Base-by-base conservation (phyloP, 192 early-diverging fungal genomes). In the Radiomyces spectabilis region DNA sequence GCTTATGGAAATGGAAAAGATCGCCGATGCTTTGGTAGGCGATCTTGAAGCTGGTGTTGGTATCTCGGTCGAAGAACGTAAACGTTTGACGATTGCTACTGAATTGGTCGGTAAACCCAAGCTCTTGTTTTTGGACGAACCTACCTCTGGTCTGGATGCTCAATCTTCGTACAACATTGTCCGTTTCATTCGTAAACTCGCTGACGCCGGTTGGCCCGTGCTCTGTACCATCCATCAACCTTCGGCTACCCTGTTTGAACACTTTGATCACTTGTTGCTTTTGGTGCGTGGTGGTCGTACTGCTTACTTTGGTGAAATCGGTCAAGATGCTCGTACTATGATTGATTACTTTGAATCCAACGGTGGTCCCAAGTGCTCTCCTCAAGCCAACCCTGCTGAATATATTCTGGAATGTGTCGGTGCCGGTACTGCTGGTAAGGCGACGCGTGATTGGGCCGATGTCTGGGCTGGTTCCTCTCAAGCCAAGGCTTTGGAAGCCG, bases 171-270 rank as follows among this genome's bases (percentile, higher is more conserved):
- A 83, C 61, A 83, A 88, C 76, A 75, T 87, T 66, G 72, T 85
- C 54, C 77, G 84, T 63, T 84, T 90, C 69, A 68, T 85, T 82
- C 77, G 74, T 56, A 66, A 70, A 52, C 59, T 82, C 55, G 74
- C 84, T 32, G 66, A 79, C 45, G 77, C 75, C 39, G 82, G 79
- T 51, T 80, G 79, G 69, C 80, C 79, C 25, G 85, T 85, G 42
- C 80, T 81, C 52, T 93, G 80, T 65, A 90, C 87, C 9, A 93
- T 95, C 48, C 92, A 94, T 70, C 88, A 88, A 69, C 92, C 92
- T 31, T 86, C 82, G 9, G 80, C 89, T 22, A 73, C 85, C 51
- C 73, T 91, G 24, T 94, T 94, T 61, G 82, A 88, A 56, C 82
- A 84, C 53, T 94, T 94, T 67, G 90, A 92, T 59, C 85, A 92